Conservation (phyloP, 2,329 filamentous ascomycete species). For the Daldinia sp. region DNA sequence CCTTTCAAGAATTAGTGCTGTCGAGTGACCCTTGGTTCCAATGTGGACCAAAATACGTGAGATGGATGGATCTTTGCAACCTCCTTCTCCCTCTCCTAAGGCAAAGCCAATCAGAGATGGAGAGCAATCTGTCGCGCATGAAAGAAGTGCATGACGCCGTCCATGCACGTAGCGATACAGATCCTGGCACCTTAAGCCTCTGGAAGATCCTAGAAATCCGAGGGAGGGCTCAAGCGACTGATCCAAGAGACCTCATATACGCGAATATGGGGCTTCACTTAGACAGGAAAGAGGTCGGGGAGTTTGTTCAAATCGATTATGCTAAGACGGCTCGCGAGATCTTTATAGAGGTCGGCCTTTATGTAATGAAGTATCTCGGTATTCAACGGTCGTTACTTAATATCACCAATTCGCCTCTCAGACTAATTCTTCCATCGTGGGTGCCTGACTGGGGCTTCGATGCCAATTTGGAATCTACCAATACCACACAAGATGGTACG, state of each 20-base stretch:
- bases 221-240: constrained; percentile 2
- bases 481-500: background rate
- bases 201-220: constrained; percentile 12
- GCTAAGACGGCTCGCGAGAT: background rate
- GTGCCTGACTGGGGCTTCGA: constrained; percentile 13
- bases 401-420: constrained; percentile 1
- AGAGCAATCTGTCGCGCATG: background rate
- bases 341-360: constrained; percentile 5
- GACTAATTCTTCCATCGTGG: constrained; percentile 13
- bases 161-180: background rate
- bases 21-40: constrained; percentile 25
- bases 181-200: background rate
- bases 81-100: background rate
- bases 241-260: constrained; percentile 27
- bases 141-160: background rate
- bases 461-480: background rate
- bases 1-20: constrained; percentile 23
- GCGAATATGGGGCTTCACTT: constrained; percentile 23
- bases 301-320: constrained; percentile 22
- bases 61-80: constrained; percentile 16
- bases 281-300: background rate
- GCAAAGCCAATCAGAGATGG: background rate
- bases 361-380: background rate
- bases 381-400: background rate
- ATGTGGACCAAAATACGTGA: constrained; percentile 8